These are phyloP conservation scores for Ammopiptanthus mongolicus DNA, from an alignment of 306 rosid species.

Conservation along the genomic window DNA sequence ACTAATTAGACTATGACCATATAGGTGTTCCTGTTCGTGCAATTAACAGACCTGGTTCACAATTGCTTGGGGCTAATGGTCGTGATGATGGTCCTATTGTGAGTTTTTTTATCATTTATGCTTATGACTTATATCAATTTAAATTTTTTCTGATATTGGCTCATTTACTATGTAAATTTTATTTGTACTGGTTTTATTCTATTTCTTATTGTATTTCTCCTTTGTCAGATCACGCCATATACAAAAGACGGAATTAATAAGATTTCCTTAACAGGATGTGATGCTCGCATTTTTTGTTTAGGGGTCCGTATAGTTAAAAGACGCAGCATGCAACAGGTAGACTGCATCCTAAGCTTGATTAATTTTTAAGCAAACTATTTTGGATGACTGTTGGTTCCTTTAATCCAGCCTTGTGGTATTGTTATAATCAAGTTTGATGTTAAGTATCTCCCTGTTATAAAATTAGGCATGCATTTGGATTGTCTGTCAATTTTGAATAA, in stretches of 20 bases:
- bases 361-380: background rate
- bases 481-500: background rate
- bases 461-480: background rate
- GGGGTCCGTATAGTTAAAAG: conserved; percentile 93
- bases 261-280: conserved; percentile 83
- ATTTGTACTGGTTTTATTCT: conserved; percentile 13
- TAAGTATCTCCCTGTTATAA: background rate
- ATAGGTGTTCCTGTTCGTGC: conserved; percentile 86
- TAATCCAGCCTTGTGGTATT: background rate
- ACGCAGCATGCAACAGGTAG: conserved; percentile 82
- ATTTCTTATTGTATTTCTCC: conserved; percentile 17
- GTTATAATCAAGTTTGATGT: background rate
- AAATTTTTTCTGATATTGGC: background rate
- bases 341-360: conserved; percentile 12
- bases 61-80: conserved; percentile 92
- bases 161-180: background rate
- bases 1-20: conserved; percentile 8
- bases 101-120: conserved; percentile 35
- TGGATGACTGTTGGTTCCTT: conserved; percentile 6
- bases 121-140: background rate
- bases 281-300: conserved; percentile 81
- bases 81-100: conserved; percentile 99
- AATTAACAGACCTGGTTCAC: conserved; percentile 87
- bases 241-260: conserved; percentile 86
- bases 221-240: conserved; percentile 72